Conservation (phyloP, 306 rosid genomes). For the Fragaria nilgerrensis region DNA sequence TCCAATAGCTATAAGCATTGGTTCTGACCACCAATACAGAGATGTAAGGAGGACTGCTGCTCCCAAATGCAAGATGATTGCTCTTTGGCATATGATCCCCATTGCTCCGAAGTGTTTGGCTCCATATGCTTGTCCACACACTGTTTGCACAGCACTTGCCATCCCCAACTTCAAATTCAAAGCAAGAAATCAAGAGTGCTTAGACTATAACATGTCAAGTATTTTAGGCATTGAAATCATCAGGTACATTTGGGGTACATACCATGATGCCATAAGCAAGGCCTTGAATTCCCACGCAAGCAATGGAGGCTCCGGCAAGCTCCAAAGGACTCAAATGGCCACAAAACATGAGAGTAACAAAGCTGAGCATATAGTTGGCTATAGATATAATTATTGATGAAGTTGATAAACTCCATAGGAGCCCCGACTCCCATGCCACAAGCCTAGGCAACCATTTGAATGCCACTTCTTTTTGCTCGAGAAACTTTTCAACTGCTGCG, state of each 20-base stretch:
- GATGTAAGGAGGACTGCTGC: conserved; percentile 48
- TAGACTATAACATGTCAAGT: neutral
- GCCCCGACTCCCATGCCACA: neutral
- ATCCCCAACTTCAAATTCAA: neutral
- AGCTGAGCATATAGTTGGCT: conserved; percentile 3
- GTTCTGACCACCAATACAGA: conserved; percentile 47
- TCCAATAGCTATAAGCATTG: conserved; percentile 39
- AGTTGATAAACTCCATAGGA: conserved; percentile 9
- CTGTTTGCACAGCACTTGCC: conserved; percentile 4
- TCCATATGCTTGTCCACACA: conserved; percentile 2
- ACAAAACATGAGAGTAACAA: conserved; percentile 5
- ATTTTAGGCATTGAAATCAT: neutral
- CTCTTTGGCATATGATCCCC: conserved; percentile 52
- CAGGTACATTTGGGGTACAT: neutral
- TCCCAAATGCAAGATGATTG: conserved; percentile 34
- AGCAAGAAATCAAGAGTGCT: neutral
- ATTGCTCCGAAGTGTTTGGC: conserved; percentile 21
- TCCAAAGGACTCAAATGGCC: conserved; percentile 8
- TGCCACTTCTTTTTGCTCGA: neutral
- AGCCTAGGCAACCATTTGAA: conserved; percentile 1
- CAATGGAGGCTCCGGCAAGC: conserved; percentile 14
- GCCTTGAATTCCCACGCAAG: conserved; percentile 8
- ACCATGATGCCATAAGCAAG: conserved; percentile 12
- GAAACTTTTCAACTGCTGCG: conserved; percentile 4
- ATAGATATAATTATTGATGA: conserved; percentile 2